Conservation (phyloP, 148 eudicot genomes). For the Pouteria glomerata region DNA sequence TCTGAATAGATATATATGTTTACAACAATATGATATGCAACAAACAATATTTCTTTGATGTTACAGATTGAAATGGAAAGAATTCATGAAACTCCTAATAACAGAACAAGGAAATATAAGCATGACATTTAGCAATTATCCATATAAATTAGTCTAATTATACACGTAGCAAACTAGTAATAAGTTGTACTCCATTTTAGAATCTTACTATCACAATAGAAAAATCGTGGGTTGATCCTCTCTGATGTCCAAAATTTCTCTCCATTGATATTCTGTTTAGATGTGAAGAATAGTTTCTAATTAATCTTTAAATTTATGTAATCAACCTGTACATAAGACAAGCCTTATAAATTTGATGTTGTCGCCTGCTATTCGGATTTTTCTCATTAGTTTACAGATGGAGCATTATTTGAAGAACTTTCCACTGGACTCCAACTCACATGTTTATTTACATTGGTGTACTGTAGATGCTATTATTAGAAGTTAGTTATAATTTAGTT, state of each 20-base stretch:
- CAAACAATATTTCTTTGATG: neutral
- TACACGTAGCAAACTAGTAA: too few species aligned
- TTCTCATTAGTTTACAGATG: too few species aligned
- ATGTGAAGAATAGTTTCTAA: conserved; percentile 37
- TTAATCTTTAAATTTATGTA: conserved; percentile 77
- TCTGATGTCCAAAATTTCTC: conserved; percentile 53
- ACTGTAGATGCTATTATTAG: too few species aligned
- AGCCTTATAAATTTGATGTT: neutral
- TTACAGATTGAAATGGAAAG: conserved; percentile 67
- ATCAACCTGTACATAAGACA: conserved; percentile 56
- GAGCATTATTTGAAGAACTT: too few species aligned
- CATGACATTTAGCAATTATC: too few species aligned
- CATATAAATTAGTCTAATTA: too few species aligned
- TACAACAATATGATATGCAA: neutral
- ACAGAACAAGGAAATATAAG: conserved; percentile 70
- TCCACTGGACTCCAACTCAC: too few species aligned
- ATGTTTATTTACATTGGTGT: too few species aligned
- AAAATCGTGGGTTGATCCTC: conserved; percentile 44
- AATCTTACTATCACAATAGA: neutral
- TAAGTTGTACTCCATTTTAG: too few species aligned
- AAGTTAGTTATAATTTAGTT: too few species aligned
- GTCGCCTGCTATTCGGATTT: too few species aligned
- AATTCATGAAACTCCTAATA: conserved; percentile 42
- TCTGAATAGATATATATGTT: neutral
- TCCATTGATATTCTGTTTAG: conserved; percentile 28